Base-by-base conservation (phyloP, 192 early-diverging fungal genomes). In the Chytriomyces hyalinus region DNA sequence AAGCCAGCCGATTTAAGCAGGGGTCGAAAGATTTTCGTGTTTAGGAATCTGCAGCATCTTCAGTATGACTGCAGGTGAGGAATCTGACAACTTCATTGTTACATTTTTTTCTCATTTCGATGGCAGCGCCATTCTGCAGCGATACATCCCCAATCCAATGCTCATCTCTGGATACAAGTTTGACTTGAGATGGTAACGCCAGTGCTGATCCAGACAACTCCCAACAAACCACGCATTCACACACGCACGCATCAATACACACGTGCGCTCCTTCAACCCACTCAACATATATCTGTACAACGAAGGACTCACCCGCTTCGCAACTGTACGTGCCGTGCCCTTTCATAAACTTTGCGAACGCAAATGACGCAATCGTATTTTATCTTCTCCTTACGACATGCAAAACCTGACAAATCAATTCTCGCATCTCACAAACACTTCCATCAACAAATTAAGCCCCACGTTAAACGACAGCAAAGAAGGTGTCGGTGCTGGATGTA, bases 341-440 rank as follows among this genome's bases (percentile, higher is more conserved):
- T n/a, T n/a, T n/a, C n/a, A n/a, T n/a, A n/a, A n/a, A n/a, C n/a
- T n/a, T n/a, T n/a, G n/a, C n/a, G n/a, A n/a, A n/a, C n/a, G n/a
- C n/a, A n/a, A 26, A 9, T 51, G 26, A 49, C 70, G 9, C 9
- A 36, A 36, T 15, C 48, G n/a, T n/a, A 68, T 43, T 24, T 49
- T 50, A 3, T 45, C 36, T 15, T 63, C 15, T 28, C 67, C 17
- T 13, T 84, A 80, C 74, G 67, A 76, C 66, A 49, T 78, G 22
- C 22, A 15, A 6, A 61, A 48, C n/a, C 75, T 84, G 36, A 43
- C 72, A 36, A 79, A 87, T 64, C 17, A 43, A 13, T 87, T 78
- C 70, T 80, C 86, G 0, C 86, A 87, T 64, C 80, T 87, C 17
- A 87, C 86, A 24, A 87, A 87, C 77, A 87, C 86, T 45, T 87